Evolutionary conservation across 306 rosid species (phyloP).

Genomic region (Prinsepia uniflora): DNA sequence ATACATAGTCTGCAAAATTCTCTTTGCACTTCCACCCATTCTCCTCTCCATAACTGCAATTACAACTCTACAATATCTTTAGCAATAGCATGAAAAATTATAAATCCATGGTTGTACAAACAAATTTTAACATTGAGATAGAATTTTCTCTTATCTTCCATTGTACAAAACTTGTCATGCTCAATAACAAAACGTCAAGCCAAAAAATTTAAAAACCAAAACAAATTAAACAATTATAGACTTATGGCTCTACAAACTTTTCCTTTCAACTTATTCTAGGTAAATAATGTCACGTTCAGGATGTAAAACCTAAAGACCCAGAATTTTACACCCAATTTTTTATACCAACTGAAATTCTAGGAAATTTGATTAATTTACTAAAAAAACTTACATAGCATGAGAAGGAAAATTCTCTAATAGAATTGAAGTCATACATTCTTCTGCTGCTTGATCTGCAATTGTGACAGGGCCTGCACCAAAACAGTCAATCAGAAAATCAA

Average conservation of each 20-base stretch:
- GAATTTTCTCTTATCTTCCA: background rate
- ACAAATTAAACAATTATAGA: background rate
- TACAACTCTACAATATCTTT: constrained; percentile 2
- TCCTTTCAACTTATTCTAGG: background rate
- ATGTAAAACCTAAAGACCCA: background rate
- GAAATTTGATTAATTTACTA: background rate
- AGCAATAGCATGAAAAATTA: constrained; percentile 9
- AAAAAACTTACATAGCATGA: constrained; percentile 65
- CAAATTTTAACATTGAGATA: constrained; percentile 11
- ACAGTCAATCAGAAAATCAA: background rate
- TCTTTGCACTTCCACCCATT: constrained; percentile 87
- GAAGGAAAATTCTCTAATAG: constrained; percentile 59
- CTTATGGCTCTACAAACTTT: background rate
- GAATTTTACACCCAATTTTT: background rate
- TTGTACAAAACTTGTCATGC: background rate
- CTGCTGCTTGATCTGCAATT: constrained; percentile 84
- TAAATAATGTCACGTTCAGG: background rate
- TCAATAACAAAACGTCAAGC: no score
- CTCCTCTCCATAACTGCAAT: constrained; percentile 87
- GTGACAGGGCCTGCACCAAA: constrained; percentile 76
- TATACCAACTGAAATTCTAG: background rate
- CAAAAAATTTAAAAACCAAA: background rate
- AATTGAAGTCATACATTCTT: constrained; percentile 78
- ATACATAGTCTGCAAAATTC: constrained; percentile 65
- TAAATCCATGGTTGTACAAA: constrained; percentile 4